Percentiles rank a stretch among this genome's conserved stretches.
Conservation (phyloP, 345 rosid species). For the Populus simonii region DNA sequence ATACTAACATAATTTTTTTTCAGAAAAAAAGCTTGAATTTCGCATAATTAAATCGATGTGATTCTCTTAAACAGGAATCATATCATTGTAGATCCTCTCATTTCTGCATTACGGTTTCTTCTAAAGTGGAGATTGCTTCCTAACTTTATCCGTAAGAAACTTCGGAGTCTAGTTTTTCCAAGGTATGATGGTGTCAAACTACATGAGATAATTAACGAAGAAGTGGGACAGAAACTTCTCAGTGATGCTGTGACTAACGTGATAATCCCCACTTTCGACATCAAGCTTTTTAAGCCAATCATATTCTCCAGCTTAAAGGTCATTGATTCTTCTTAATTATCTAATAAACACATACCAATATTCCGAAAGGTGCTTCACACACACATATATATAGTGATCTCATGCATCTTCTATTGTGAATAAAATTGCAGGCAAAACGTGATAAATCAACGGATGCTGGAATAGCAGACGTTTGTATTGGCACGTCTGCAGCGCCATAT, state of each 20-base stretch:
- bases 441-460: neutral
- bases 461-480: slow-evolving; percentile 14
- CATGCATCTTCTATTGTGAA: neutral
- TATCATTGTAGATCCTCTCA: no score
- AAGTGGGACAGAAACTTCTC: neutral
- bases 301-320: slow-evolving; percentile 16
- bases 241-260: neutral
- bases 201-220: neutral
- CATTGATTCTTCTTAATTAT: neutral
- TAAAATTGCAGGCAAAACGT: neutral
- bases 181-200: slow-evolving; percentile 1
- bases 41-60: no score
- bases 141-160: neutral
- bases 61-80: no score
- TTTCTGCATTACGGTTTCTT: no score
- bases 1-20: no score
- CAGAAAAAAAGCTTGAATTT: no score
- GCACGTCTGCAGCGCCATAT: slow-evolving; percentile 19
- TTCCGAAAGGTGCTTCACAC: neutral
- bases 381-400: no score
- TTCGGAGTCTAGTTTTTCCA: neutral
- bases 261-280: slow-evolving; percentile 1
- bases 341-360: neutral
- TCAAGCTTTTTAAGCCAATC: slow-evolving; percentile 13
- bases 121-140: neutral